These are phyloP conservation scores for Grigorovia yakushimaensis DNA, from an alignment of 805 yeast species.

Conservation along the genomic window DNA sequence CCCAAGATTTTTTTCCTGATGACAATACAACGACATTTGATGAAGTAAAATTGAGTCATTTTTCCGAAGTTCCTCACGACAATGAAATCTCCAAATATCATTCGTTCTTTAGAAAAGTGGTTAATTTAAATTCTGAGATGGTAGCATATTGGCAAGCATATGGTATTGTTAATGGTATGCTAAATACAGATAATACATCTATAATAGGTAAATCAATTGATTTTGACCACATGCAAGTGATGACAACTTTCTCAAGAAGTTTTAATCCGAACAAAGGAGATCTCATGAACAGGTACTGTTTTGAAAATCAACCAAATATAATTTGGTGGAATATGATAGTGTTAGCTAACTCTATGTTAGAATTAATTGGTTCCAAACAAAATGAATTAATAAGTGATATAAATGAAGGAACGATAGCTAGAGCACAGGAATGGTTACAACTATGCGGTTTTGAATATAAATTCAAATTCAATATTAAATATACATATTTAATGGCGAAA, in stretches of 20 bases:
- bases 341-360: conserved; percentile 75
- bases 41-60: conserved; percentile 19
- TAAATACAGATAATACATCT: conserved; percentile 91
- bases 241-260: conserved; percentile 74
- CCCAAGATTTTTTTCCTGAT: conserved; percentile 5
- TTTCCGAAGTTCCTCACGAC: too few species aligned
- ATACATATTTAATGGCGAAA: conserved; percentile 45
- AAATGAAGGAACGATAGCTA: conserved; percentile 19
- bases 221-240: conserved; percentile 88
- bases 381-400: conserved; percentile 36
- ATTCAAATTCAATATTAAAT: conserved; percentile 47
- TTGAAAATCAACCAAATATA: conserved; percentile 72
- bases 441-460: conserved; percentile 59
- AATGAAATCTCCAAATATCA: conserved; percentile 43
- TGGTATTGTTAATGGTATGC: conserved; percentile 89
- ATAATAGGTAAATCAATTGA: conserved; percentile 82
- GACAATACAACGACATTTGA: conserved; percentile 11
- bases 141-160: conserved; percentile 84
- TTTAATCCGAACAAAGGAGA: conserved; percentile 92
- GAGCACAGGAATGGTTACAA: conserved; percentile 36
- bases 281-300: conserved; percentile 57
- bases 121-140: conserved; percentile 62
- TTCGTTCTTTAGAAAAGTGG: conserved; percentile 58
- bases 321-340: conserved; percentile 91
- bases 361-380: conserved; percentile 57